Evolutionary conservation across 805 yeast species (phyloP), one percentile per base, ranked within the genome.

Genomic region (Saturnispora mendoncae): DNA sequence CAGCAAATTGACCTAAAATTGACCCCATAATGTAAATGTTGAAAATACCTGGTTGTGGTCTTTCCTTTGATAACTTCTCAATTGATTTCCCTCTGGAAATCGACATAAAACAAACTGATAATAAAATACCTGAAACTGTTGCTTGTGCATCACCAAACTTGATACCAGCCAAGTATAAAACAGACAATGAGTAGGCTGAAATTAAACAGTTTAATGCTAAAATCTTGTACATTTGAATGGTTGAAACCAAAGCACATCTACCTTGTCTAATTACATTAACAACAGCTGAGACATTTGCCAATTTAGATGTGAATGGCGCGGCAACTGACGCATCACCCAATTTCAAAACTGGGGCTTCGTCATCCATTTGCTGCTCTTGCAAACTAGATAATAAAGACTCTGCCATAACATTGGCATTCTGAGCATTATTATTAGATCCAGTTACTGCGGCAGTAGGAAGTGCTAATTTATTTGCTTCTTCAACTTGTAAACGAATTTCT

Each of bases 321-420:
- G 98, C 98, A 55, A 94, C 96, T 19, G 97, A 88, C 12, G 98
- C 98, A 66, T 92, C 98, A 54, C 98, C 98, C 42, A 92, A 70
- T 62, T 92, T 92, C 67, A 92, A 74, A 36, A 82, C 77, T 44
- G 98, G 98, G 0, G 94, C 94, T 51, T 90, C 97, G 37, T 74
- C 80, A 25, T 77, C 84, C 41, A 66, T 65, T 50, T 78, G 81
- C 48, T 68, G 66, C 29, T 67, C 72, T 50, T 71, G 68, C 47
- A 74, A 52, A 12, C 71, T 66, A 35, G 71, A 67, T 67, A 83
- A 67, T 53, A 84, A 66, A 50, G 76, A 69, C 49, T 82, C 90
- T 26, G 90, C 85, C 41, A 77, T 49, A 27, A 33, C 43, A 30
- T 35, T 32, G 1, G 25, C 33, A 14, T 37, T 30, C 15, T 39